A percentile compares a stretch with the other conserved stretches of the same genome.
These are phyloP conservation scores for Phanerodontia chrysosporium DNA, from an alignment of 768 basidiomycete species.

Conservation along the genomic window DNA sequence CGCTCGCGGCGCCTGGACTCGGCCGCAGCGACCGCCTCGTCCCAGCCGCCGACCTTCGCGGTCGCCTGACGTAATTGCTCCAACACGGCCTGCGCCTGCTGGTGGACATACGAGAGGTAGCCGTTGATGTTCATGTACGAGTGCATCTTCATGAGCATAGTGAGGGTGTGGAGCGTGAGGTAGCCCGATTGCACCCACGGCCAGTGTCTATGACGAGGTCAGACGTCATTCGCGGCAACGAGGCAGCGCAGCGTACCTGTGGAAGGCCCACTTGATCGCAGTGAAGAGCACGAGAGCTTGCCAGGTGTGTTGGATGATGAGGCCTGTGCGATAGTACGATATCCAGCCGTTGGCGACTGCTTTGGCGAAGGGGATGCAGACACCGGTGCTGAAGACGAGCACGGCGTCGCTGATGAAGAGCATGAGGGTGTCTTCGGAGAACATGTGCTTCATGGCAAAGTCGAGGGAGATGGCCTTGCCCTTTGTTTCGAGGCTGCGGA, in stretches of 20 bases:
- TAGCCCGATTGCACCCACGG: constrained; percentile 97
- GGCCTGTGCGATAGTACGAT: constrained; percentile 71
- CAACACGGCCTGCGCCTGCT: constrained; percentile 42
- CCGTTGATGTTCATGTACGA: constrained; percentile 91
- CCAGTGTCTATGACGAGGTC: constrained; percentile 64
- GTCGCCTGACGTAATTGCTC: constrained; percentile 44
- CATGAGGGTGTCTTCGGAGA: constrained; percentile 79
- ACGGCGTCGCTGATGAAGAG: constrained; percentile 82
- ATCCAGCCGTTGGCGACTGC: constrained; percentile 77
- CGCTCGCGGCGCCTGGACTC: constrained; percentile 38
- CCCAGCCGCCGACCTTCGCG: constrained; percentile 60
- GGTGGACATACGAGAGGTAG: constrained; percentile 55
- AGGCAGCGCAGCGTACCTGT: constrained; percentile 44
- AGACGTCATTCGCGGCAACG: neutral
- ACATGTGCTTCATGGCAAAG: constrained; percentile 67
- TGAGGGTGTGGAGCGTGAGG: constrained; percentile 81
- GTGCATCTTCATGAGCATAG: constrained; percentile 95
- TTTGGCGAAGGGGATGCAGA: constrained; percentile 83
- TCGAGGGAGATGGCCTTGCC: constrained; percentile 74
- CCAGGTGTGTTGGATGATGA: constrained; percentile 73
- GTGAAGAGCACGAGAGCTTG: constrained; percentile 71
- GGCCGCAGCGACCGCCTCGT: constrained; percentile 52
- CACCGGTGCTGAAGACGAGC: constrained; percentile 68
- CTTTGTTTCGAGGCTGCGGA: constrained; percentile 69
- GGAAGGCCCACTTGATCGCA: constrained; percentile 87